phyloP scores from a whole-genome alignment of 2,329 filamentous ascomycete species.

The Talaromyces islandicus region DNA sequence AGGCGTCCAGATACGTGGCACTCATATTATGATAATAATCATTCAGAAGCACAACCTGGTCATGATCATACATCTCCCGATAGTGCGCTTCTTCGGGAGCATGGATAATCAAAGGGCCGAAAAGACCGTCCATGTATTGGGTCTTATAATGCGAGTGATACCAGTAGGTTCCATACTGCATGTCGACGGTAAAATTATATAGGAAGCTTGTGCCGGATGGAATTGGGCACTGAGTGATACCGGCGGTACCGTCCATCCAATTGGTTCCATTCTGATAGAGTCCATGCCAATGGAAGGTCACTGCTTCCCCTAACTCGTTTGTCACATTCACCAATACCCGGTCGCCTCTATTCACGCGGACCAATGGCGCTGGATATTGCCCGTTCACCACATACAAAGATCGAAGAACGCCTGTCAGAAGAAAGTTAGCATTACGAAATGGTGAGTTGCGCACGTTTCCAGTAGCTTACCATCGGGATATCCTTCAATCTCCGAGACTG shows the following conservation, averaged over 20 bases:
- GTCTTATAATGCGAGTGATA: conserved; percentile 39
- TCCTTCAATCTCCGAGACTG: conserved; percentile 14
- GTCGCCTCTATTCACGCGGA: conserved; percentile 22
- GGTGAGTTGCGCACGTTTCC: neutral
- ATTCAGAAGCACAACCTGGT: conserved; percentile 15
- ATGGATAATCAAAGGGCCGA: conserved; percentile 62
- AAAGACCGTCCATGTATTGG: conserved; percentile 60
- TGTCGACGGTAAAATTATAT: conserved; percentile 30
- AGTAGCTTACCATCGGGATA: conserved; percentile 14
- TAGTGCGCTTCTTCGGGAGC: conserved; percentile 18
- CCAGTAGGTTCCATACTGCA: conserved; percentile 31
- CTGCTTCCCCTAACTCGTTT: conserved; percentile 12
- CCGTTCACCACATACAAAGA: conserved; percentile 14
- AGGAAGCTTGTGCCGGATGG: conserved; percentile 32
- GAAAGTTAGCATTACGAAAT: neutral
- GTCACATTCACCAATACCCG: conserved; percentile 12
- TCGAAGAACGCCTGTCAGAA: conserved; percentile 3
- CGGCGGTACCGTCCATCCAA: conserved; percentile 38
- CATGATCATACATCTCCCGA: conserved; percentile 13
- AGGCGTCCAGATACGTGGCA: conserved; percentile 14
- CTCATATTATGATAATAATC: conserved; percentile 19
- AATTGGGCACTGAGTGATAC: conserved; percentile 37
- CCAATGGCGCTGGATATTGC: conserved; percentile 18
- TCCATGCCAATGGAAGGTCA: conserved; percentile 40
- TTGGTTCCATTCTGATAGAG: conserved; percentile 24